A percentile compares a stretch with the other conserved stretches of the same genome.
Evolutionary conservation across 495 filamentous ascomycete species (phyloP).

Genomic region (Schizothecium vesticola): DNA sequence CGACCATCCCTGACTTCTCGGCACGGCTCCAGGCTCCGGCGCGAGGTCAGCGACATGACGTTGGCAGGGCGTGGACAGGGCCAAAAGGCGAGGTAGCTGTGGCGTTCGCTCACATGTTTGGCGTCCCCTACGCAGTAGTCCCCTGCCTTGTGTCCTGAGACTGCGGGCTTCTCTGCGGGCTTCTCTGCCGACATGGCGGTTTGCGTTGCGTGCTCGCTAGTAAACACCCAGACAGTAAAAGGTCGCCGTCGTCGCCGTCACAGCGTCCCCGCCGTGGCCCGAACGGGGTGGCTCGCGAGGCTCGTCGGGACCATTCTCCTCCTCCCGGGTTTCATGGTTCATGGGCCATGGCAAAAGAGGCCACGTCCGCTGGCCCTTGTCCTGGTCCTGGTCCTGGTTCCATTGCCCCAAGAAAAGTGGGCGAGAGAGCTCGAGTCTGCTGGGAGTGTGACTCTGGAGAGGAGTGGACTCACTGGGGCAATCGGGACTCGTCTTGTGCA

Average conservation of each 20-base stretch:
- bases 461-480: neutral
- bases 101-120: no score
- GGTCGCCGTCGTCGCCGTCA: neutral
- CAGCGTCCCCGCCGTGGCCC: neutral
- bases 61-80: neutral
- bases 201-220: neutral
- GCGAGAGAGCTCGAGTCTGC: no score
- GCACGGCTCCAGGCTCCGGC: neutral
- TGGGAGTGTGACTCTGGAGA: neutral
- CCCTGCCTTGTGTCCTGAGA: no score
- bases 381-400: neutral
- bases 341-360: neutral
- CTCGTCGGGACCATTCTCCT: neutral
- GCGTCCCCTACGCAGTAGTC: no score
- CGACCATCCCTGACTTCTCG: neutral
- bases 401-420: neutral
- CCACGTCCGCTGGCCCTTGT: neutral
- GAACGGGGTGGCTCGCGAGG: neutral
- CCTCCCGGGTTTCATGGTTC: neutral
- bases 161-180: no score
- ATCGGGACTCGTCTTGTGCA: neutral
- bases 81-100: no score
- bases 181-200: neutral
- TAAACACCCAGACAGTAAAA: neutral
- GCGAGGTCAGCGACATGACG: neutral